Evolutionary conservation across 2,329 filamentous ascomycete genomes (phyloP).

Genomic region (Atkinsonella hypoxylon): DNA sequence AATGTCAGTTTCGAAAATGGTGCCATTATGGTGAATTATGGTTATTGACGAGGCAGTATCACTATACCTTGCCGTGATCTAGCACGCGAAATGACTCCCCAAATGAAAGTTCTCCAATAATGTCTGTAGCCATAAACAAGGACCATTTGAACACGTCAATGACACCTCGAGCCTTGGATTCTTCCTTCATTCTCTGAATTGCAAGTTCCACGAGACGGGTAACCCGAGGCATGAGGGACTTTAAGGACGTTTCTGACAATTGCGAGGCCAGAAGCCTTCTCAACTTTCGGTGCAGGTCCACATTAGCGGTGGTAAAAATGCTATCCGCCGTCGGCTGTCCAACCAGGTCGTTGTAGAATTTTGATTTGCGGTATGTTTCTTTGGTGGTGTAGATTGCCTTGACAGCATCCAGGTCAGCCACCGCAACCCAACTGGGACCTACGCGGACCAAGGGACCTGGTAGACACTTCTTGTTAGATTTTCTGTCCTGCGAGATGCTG

Average conservation of each 20-base stretch:
- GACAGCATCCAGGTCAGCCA: slow-evolving; percentile 12
- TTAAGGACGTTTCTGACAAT: slow-evolving; percentile 25
- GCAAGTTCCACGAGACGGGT: slow-evolving; percentile 24
- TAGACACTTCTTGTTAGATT: not conserved
- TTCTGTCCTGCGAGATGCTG: not conserved
- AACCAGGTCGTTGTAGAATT: slow-evolving; percentile 14
- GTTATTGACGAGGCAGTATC: not conserved
- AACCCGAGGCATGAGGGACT: slow-evolving; percentile 21
- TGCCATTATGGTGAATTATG: not conserved
- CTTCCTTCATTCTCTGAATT: slow-evolving; percentile 31
- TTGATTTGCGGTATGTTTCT: slow-evolving; percentile 15
- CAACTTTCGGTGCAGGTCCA: slow-evolving; percentile 25
- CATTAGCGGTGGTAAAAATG: slow-evolving; percentile 29
- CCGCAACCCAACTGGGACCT: slow-evolving; percentile 12
- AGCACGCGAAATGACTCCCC: slow-evolving; percentile 43
- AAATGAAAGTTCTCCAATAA: slow-evolving; percentile 41
- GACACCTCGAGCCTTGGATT: slow-evolving; percentile 23
- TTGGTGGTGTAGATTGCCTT: slow-evolving; percentile 21
- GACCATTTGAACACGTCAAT: slow-evolving; percentile 42
- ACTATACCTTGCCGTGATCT: slow-evolving; percentile 32
- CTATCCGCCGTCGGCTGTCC: slow-evolving; percentile 3
- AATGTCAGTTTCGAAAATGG: not conserved
- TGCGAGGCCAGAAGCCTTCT: slow-evolving; percentile 30
- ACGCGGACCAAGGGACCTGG: slow-evolving; percentile 16
- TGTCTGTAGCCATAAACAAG: slow-evolving; percentile 40